Conservation (phyloP, 441 rosid species). For the Hura crepitans region DNA sequence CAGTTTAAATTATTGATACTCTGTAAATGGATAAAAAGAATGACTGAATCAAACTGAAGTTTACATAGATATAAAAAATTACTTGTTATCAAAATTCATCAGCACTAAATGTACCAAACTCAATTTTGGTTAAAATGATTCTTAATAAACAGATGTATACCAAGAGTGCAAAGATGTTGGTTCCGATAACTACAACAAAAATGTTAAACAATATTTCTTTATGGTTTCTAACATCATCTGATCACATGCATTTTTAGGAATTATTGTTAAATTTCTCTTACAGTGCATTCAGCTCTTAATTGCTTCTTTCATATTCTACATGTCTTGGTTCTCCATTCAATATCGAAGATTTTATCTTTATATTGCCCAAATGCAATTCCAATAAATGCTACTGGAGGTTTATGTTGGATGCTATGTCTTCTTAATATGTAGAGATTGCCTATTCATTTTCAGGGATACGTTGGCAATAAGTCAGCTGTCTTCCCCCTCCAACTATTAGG, state of each 20-base stretch:
- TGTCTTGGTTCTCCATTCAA: conserved; percentile 5
- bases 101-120: too few relatives aligned
- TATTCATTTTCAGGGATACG: conserved; percentile 67
- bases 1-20: not conserved
- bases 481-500: conserved; percentile 96
- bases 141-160: not conserved
- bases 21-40: not conserved
- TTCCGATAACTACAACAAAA: too few relatives aligned
- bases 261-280: not conserved
- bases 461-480: conserved; percentile 96
- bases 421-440: not conserved
- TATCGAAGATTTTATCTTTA: not conserved
- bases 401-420: not conserved
- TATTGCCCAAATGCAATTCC: not conserved
- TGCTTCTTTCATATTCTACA: not conserved
- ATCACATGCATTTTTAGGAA: not conserved
- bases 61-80: too few relatives aligned
- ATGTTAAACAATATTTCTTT: not conserved
- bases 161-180: not conserved
- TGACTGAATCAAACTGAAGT: too few relatives aligned
- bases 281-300: not conserved
- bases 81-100: too few relatives aligned
- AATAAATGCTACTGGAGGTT: not conserved
- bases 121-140: not conserved
- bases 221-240: not conserved